Base-by-base conservation (phyloP, 176 grass and related monocot genomes). In the Poa pratensis region DNA sequence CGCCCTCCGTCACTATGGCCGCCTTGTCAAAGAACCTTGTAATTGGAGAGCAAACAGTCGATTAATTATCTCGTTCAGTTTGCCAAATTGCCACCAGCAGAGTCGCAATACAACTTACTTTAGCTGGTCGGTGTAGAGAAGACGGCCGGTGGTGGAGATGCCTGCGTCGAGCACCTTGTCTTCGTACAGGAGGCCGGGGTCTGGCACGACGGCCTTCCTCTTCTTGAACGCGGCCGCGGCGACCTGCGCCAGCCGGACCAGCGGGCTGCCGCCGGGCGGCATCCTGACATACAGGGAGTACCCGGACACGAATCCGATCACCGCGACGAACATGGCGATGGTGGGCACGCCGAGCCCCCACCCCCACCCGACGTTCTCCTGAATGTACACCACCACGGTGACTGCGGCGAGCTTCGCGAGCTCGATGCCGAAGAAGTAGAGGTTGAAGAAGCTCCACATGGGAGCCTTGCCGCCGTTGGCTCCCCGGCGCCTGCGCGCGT, bases 21-120 rank as follows among this genome's bases (percentile, higher is more conserved):
- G 94, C 91, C 79, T 90, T 90, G 63, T 97, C 94, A 67, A 97
- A 82, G 80, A 79, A 94, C 85, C 94, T 97, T 74, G 18, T 11
- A 0, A 40, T 51, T 51, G 15, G 18, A 72, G 3, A 71, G 53
- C 4, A 19, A 54, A 0, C 16, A 80, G 5, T 20, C 34, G 2
- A 34, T 11, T 51, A 49, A 5, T 43, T 37, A 73, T 16, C 30
- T 77, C 57, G 6, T 80, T 10, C 9, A 73, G 18, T n/a, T 77
- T 61, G 12, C 23, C 23, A 34, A 34, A 45, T 48, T 19, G 23
- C 9, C 60, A 22, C 19, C 5, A 35, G 32, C 58, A 13, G 24
- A 39, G 60, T 69, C 4, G 28, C 16, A 18, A 6, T 39, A 17
- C 45, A 4, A 13, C 91, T 94, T 80, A 97, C 94, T 58, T 77